These are phyloP conservation scores for Amanita exitialis DNA, from an alignment of 768 basidiomycete species.

Conservation along the genomic window DNA sequence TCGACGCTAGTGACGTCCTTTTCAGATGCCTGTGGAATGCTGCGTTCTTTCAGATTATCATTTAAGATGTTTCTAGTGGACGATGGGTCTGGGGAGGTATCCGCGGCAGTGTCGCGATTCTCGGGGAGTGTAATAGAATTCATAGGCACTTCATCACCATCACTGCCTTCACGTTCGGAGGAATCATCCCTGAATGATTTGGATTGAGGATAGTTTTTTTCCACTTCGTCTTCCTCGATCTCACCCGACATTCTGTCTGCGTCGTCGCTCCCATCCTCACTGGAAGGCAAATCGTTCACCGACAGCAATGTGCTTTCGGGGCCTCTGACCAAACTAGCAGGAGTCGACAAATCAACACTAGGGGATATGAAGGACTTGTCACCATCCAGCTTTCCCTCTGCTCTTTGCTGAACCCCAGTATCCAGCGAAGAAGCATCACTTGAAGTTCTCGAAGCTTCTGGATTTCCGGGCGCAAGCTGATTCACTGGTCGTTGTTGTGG, in stretches of 20 bases:
- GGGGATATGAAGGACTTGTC: neutral
- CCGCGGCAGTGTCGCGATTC: neutral
- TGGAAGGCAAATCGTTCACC: conserved; percentile 27
- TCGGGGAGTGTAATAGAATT: neutral
- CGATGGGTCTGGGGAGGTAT: neutral
- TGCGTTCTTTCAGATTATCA: neutral
- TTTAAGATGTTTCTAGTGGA: neutral
- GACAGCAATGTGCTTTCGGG: conserved; percentile 20
- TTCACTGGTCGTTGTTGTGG: neutral
- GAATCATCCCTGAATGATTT: conserved; percentile 17
- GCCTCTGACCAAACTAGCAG: conserved; percentile 25
- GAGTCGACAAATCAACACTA: conserved; percentile 1
- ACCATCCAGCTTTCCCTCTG: neutral
- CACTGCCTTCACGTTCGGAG: conserved; percentile 27
- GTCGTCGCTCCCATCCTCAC: conserved; percentile 20
- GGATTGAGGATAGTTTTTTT: conserved; percentile 19
- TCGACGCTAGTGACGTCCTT: neutral
- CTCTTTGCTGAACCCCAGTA: neutral
- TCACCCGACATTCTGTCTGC: conserved; percentile 29
- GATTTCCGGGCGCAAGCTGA: neutral
- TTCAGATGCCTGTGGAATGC: neutral
- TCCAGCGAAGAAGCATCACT: neutral
- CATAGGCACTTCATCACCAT: conserved; percentile 14
- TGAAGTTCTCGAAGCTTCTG: neutral
- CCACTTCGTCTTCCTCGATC: conserved; percentile 22